These are phyloP conservation scores for Thielaviopsis euricoi DNA, from an alignment of 2,329 filamentous ascomycete species.

Conservation along the genomic window DNA sequence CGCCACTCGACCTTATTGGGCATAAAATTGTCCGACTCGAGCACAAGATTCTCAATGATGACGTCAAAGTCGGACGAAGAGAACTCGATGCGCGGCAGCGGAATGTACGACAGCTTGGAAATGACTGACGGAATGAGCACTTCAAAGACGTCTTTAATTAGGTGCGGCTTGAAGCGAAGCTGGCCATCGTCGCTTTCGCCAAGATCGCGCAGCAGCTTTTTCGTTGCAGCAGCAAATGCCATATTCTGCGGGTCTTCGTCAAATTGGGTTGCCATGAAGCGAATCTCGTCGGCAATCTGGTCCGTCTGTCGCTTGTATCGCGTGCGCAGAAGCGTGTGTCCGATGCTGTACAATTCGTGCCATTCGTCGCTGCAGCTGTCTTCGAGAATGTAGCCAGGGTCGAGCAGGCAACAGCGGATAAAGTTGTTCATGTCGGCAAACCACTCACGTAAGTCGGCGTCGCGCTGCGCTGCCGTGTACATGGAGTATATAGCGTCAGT, in stretches of 20 bases:
- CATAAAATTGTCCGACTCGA: conserved; percentile 93
- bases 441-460: conserved; percentile 77
- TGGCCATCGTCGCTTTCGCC: conserved; percentile 76
- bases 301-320: conserved; percentile 80
- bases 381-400: conserved; percentile 83
- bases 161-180: conserved; percentile 76
- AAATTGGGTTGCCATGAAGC: conserved; percentile 79
- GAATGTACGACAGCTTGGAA: conserved; percentile 75
- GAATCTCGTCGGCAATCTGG: conserved; percentile 73
- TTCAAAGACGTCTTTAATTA: conserved; percentile 75
- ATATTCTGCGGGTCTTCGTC: conserved; percentile 78
- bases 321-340: conserved; percentile 70
- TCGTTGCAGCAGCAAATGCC: conserved; percentile 55
- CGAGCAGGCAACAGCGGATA: conserved; percentile 65
- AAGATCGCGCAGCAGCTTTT: conserved; percentile 77
- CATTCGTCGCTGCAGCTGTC: conserved; percentile 66
- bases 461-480: conserved; percentile 72
- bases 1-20: conserved; percentile 80
- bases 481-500: conserved; percentile 73
- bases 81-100: conserved; percentile 87
- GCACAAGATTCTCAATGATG: conserved; percentile 82
- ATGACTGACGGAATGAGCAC: conserved; percentile 73
- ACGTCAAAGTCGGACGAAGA: conserved; percentile 70
- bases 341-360: conserved; percentile 71
- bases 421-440: conserved; percentile 66